A percentile compares a stretch with the other conserved stretches of the same genome.
phyloP scores from a whole-genome alignment of 345 rosid species.

The Eucalyptus tenuipes region DNA sequence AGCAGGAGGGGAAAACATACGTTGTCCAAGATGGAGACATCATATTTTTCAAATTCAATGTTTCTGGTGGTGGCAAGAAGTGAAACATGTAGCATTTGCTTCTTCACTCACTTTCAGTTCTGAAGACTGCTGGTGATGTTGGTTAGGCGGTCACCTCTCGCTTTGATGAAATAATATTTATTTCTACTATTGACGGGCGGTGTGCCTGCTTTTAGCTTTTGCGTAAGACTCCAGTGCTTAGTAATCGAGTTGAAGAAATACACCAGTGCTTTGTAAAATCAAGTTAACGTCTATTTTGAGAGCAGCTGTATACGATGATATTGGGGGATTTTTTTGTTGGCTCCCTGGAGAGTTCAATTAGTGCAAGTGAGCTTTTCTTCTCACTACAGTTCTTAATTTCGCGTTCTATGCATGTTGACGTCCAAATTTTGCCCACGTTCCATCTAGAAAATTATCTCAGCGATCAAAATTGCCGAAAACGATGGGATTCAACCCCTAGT shows the following conservation, averaged over 20 bases:
- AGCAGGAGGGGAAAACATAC: conserved; percentile 92
- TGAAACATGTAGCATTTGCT: conserved; percentile 14
- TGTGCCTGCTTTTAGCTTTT: neutral
- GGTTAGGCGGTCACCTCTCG: neutral
- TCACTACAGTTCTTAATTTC: neutral
- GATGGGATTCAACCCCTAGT: neutral
- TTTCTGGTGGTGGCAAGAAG: conserved; percentile 97
- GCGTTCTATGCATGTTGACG: neutral
- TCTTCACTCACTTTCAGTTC: neutral
- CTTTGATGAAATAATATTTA: neutral
- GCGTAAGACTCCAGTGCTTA: neutral
- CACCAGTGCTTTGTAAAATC: neutral
- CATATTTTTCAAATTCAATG: conserved; percentile 95
- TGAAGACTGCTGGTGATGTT: neutral
- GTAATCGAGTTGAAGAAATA: neutral
- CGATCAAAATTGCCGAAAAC: neutral
- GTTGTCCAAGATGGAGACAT: conserved; percentile 91
- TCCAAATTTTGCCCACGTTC: too few relatives aligned
- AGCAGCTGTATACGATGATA: neutral
- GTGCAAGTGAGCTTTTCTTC: neutral
- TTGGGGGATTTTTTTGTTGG: neutral
- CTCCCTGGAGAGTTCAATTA: neutral
- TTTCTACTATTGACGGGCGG: neutral
- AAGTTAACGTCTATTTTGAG: neutral
- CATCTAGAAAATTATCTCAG: neutral